These are phyloP conservation scores for Lodderomyces jiufengensis DNA, from an alignment of 1,139 yeast species.

Conservation along the genomic window DNA sequence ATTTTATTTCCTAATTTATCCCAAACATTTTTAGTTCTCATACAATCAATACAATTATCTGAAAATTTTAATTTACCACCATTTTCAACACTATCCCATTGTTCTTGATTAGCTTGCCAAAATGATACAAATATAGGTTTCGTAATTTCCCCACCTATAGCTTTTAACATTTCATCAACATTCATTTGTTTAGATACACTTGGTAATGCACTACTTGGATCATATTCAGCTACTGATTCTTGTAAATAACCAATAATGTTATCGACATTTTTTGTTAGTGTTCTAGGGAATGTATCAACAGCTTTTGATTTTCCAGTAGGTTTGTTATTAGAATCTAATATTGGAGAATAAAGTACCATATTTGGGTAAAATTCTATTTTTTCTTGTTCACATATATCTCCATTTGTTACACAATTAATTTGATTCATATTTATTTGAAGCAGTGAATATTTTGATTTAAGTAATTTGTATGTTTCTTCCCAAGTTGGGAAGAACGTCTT, in stretches of 20 bases:
- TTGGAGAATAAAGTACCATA: constrained; percentile 59
- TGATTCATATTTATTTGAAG: constrained; percentile 56
- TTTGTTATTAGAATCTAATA: constrained; percentile 25
- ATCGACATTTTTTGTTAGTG: constrained; percentile 43
- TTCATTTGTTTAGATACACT: constrained; percentile 33
- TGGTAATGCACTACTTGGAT: constrained; percentile 32
- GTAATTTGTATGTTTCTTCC: constrained; percentile 51
- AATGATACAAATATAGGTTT: constrained; percentile 57
- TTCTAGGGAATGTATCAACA: constrained; percentile 46
- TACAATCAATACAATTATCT: constrained; percentile 45
- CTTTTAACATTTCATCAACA: constrained; percentile 32
- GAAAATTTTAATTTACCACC: constrained; percentile 34
- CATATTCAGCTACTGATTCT: constrained; percentile 47
- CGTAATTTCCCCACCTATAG: constrained; percentile 45
- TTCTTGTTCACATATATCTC: constrained; percentile 67
- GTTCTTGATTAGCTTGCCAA: constrained; percentile 53
- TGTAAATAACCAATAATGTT: constrained; percentile 51
- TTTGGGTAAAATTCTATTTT: constrained; percentile 54
- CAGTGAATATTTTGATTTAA: constrained; percentile 32
- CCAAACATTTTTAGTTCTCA: constrained; percentile 54
- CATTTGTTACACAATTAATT: constrained; percentile 69
- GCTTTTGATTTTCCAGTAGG: constrained; percentile 30
- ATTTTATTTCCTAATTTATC: constrained; percentile 50
- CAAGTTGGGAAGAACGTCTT: constrained; percentile 60
- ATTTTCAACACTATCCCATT: constrained; percentile 35